These are phyloP conservation scores for Nicotiana noctiflora DNA, from an alignment of 257 asterid genomes.

Conservation along the genomic window DNA sequence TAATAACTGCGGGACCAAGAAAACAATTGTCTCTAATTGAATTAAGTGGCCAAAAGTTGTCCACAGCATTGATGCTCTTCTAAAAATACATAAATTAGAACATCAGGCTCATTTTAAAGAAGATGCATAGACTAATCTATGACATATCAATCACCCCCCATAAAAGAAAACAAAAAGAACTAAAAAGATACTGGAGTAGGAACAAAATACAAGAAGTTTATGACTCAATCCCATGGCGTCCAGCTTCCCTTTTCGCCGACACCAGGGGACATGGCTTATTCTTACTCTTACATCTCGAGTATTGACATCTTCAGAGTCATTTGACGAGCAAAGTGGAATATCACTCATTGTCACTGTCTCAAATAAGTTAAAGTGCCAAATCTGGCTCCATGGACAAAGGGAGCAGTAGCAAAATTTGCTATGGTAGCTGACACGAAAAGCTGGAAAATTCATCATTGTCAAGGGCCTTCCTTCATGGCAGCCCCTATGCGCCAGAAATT, in stretches of 20 bases:
- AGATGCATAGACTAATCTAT: background rate
- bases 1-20: background rate
- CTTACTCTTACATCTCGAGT: background rate
- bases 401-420: background rate
- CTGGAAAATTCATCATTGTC: background rate
- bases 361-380: background rate
- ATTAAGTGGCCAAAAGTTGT: background rate
- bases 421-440: background rate
- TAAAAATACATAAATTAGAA: background rate
- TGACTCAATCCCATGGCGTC: background rate
- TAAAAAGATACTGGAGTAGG: background rate
- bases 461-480: background rate
- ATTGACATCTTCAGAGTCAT: background rate
- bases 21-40: background rate
- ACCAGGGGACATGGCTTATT: background rate
- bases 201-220: background rate
- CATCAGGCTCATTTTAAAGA: background rate
- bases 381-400: background rate
- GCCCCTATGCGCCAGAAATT: conserved; percentile 34
- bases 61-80: background rate
- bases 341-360: background rate
- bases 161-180: background rate
- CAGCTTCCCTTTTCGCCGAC: background rate
- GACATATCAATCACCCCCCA: background rate
- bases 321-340: background rate